Evolutionary conservation across 2,329 filamentous ascomycete genomes (phyloP).

Genomic region (Fonsecaea pugnacius): DNA sequence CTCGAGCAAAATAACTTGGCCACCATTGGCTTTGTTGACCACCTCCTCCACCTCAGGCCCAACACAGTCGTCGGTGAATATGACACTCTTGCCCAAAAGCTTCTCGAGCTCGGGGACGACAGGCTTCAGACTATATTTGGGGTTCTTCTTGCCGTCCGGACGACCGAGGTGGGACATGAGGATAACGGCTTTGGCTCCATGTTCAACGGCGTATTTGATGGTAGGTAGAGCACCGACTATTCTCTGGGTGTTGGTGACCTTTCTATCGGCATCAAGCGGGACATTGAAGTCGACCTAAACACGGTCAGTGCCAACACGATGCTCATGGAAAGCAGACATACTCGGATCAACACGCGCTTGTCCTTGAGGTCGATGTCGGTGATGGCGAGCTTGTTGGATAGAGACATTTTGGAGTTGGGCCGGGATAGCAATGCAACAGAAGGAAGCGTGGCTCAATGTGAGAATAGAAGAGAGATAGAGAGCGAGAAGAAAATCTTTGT

Average conservation of each 20-base stretch:
- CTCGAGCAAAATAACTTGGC: conserved; percentile 88
- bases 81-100: conserved; percentile 80
- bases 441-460: conserved; percentile 4
- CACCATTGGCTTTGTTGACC: conserved; percentile 79
- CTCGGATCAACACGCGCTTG: conserved; percentile 97
- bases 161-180: conserved; percentile 99
- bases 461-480: conserved; percentile 7
- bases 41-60: conserved; percentile 87
- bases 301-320: conserved; percentile 12
- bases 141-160: conserved; percentile 84
- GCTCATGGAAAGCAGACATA: conserved; percentile 55
- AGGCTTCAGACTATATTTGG: conserved; percentile 93
- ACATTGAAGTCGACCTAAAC: conserved; percentile 98
- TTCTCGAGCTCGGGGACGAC: conserved; percentile 91
- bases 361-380: conserved; percentile 95
- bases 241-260: conserved; percentile 97
- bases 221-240: conserved; percentile 94
- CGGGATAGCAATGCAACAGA: conserved; percentile 7
- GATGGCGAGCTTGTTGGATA: conserved; percentile 97
- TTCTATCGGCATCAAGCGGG: conserved; percentile 87
- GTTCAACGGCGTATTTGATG: conserved; percentile 89
- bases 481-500: conserved; percentile 10
- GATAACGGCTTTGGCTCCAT: conserved; percentile 88
- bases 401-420: conserved; percentile 71
- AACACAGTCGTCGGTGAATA: conserved; percentile 87